Conservation (phyloP, 1,139 yeast species). For the Pneumocystis murina region DNA sequence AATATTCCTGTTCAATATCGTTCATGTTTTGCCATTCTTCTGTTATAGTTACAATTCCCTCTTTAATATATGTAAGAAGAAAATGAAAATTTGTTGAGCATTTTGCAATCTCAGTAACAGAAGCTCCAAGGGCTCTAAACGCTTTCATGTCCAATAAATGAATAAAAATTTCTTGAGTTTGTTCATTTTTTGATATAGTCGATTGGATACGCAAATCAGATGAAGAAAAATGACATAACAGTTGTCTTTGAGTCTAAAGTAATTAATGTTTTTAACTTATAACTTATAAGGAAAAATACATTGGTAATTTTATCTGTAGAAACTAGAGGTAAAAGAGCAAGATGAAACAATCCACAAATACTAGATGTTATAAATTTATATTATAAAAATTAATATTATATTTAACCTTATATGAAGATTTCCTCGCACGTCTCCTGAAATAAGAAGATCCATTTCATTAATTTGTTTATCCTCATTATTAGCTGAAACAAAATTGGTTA, state of each 20-base stretch:
- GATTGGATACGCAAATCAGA: not conserved
- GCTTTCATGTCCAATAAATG: not conserved
- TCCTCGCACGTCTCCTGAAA: not conserved
- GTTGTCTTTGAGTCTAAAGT: not conserved
- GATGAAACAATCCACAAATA: not conserved
- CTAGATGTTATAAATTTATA: not conserved
- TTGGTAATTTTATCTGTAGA: not conserved
- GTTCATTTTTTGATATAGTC: not conserved
- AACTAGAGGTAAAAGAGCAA: not conserved
- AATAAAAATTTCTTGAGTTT: not conserved
- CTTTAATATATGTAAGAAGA: constrained; percentile 11
- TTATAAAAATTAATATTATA: not conserved
- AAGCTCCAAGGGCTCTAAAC: not conserved
- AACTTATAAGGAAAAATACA: not conserved
- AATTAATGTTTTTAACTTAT: not conserved
- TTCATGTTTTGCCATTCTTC: constrained; percentile 12
- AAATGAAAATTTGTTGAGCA: constrained; percentile 2
- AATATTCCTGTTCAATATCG: constrained; percentile 2
- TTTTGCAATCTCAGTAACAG: not conserved
- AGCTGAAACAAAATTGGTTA: not conserved
- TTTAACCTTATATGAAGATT: not conserved
- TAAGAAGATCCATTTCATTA: not conserved
- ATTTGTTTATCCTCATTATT: not conserved
- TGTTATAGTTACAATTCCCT: constrained; percentile 6
- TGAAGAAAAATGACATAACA: not conserved